Conservation (phyloP, 176 grass and related monocot species). For the Carex pumila region DNA sequence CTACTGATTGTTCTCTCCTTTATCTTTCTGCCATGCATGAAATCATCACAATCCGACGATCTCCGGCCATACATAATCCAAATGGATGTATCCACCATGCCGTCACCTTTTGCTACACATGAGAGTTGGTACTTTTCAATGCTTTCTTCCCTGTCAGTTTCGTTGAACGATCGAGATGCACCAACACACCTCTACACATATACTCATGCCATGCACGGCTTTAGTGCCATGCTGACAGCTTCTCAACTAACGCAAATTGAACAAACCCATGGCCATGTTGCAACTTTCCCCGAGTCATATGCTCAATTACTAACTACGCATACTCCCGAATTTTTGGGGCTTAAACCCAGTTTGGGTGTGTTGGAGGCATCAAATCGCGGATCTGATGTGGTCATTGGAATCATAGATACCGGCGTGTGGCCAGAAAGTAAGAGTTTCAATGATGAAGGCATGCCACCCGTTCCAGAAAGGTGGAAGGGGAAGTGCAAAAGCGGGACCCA, state of each 20-base stretch:
- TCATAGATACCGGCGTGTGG: slow-evolving; percentile 63
- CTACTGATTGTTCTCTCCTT: background rate
- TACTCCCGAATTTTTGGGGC: slow-evolving; percentile 59
- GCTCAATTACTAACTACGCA: slow-evolving; percentile 45
- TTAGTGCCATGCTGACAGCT: slow-evolving; percentile 50
- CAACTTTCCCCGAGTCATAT: slow-evolving; percentile 57
- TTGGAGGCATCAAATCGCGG: slow-evolving; percentile 44
- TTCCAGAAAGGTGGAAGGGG: slow-evolving; percentile 41
- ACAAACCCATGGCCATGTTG: slow-evolving; percentile 31
- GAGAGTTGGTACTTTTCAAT: slow-evolving; percentile 58
- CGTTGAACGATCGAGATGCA: background rate
- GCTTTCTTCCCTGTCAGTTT: slow-evolving; percentile 35
- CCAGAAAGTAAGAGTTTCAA: slow-evolving; percentile 56
- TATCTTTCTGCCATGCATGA: background rate
- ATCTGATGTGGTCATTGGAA: slow-evolving; percentile 44
- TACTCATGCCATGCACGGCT: slow-evolving; percentile 54
- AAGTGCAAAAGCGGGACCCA: slow-evolving; percentile 23
- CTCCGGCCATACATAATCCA: slow-evolving; percentile 55
- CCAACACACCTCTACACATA: slow-evolving; percentile 74
- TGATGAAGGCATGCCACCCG: slow-evolving; percentile 31
- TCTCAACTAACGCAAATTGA: slow-evolving; percentile 30
- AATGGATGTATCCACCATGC: slow-evolving; percentile 61
- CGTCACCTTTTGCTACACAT: slow-evolving; percentile 53
- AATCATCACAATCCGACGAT: background rate
- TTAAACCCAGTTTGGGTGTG: background rate